Base-by-base conservation (phyloP, 1,284 basidiomycete genomes). In the Boletus sp. region DNA sequence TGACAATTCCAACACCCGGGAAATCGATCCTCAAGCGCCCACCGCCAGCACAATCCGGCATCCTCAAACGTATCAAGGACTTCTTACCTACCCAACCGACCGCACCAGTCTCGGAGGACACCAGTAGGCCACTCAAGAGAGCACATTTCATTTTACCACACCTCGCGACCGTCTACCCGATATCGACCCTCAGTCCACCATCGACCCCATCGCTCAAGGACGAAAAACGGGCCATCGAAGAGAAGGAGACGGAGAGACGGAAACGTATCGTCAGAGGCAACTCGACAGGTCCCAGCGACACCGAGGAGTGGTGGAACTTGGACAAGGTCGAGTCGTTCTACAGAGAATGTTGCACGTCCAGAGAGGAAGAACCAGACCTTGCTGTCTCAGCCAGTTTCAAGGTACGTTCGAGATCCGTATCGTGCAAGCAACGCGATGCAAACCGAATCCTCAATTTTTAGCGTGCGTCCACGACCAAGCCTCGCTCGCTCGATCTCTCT, bases 81-180 rank as follows among this genome's bases (percentile, higher is more conserved):
- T 72, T 76, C 64, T 44, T 73, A 17, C 74, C 74, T 6, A 68
- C 68, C 0, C 74, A 74, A 44, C 65, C 73, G 17, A 48, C 71
- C 13, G 11, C 65, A 9, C 56, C 58, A 3, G 10, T 38, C 47
- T 28, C 71, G n/a, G 78, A 77, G 37, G 79, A 80, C 69, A 67
- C 78, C 55, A 60, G 60, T 35, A 82, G 79, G 67, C 85, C 91
- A 9, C 81, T 95, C 62, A 94, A 91, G 72, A 80, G 91, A 56
- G 93, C 92, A 0, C 91, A 95, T 67, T 95, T 94, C 71, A 90
- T 94, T 65, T 79, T 95, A 4, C 92, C 91, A 0, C 84, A 89
- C 68, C 84, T 95, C 69, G 86, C 86, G 37, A 93, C 89, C 28
- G 87, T 94, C 30, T 97, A 95, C 72, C 93, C 92, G 1, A 95